phyloP scores from a whole-genome alignment of 164 flowering plant species.

The Aristolochia contorta region DNA sequence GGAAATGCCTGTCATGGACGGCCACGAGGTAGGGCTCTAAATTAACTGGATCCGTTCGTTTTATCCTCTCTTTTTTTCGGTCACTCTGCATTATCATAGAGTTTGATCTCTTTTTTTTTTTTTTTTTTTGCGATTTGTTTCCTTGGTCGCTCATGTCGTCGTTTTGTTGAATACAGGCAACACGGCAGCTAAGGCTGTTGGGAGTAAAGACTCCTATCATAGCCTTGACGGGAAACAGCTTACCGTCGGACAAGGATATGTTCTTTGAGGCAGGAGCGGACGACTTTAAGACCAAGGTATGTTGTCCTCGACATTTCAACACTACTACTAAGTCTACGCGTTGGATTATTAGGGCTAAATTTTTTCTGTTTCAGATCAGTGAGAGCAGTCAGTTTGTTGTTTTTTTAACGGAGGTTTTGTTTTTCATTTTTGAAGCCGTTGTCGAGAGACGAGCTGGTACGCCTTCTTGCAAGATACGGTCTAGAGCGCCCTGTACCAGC shows the following conservation, averaged over 20 bases:
- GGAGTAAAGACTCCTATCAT: conserved; percentile 14
- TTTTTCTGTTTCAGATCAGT: too few relatives aligned
- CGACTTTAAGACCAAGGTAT: conserved; percentile 12
- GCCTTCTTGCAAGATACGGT: conserved; percentile 9
- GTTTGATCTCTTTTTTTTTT: neutral
- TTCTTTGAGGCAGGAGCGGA: conserved; percentile 13
- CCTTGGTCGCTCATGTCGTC: too few relatives aligned
- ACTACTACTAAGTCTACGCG: too few relatives aligned
- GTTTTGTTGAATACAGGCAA: conserved; percentile 11
- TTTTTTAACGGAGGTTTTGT: neutral
- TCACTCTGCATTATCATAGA: neutral
- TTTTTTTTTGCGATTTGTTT: too few relatives aligned
- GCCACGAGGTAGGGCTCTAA: conserved; percentile 10
- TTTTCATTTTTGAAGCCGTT: conserved; percentile 6
- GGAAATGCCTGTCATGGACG: conserved; percentile 15
- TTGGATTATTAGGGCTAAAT: too few relatives aligned
- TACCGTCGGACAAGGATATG: conserved; percentile 11
- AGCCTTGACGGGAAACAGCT: conserved; percentile 14
- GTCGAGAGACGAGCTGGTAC: conserved; percentile 6
- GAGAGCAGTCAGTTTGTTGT: neutral
- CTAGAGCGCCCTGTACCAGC: neutral
- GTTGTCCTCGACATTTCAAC: too few relatives aligned
- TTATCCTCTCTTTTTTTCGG: neutral
- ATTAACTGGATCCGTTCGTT: neutral
- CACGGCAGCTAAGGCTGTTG: conserved; percentile 9